These are phyloP conservation scores for Cinchona pubescens DNA, from an alignment of 257 asterid genomes.

Conservation along the genomic window DNA sequence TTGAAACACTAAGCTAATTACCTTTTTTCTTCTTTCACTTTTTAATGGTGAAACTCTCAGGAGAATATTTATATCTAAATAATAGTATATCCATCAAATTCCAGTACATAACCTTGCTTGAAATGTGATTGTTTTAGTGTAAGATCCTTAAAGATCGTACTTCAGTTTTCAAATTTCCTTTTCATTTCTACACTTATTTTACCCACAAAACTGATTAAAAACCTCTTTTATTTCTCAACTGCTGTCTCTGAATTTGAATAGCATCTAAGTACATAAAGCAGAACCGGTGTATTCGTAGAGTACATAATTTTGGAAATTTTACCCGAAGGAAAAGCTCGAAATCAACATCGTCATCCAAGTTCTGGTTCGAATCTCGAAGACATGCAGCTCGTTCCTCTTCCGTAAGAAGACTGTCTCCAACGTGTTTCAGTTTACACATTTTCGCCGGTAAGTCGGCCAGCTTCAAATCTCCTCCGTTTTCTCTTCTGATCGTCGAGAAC, in stretches of 20 bases:
- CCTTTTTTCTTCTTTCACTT: background rate
- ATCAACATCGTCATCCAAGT: slow-evolving; percentile 74
- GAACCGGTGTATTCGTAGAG: background rate
- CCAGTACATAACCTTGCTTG: background rate
- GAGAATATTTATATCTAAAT: background rate
- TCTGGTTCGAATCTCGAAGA: slow-evolving; percentile 61
- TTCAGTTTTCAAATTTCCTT: background rate
- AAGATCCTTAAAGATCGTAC: background rate
- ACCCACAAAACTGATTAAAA: background rate
- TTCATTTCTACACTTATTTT: background rate
- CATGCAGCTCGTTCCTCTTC: slow-evolving; percentile 71
- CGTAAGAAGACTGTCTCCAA: slow-evolving; percentile 77
- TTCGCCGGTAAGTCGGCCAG: slow-evolving; percentile 74
- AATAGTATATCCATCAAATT: background rate
- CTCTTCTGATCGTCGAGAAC: slow-evolving; percentile 77
- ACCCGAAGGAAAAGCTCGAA: slow-evolving; percentile 93
- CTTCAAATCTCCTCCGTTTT: slow-evolving; percentile 59
- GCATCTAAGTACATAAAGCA: background rate
- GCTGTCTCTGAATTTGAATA: background rate
- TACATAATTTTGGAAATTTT: too few species aligned
- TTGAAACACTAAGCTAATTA: background rate
- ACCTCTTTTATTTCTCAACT: background rate
- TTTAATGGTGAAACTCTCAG: background rate
- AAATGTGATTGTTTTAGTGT: background rate
- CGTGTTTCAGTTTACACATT: slow-evolving; percentile 82